Percentiles rank a stretch among this genome's conserved stretches.
These are phyloP conservation scores for Penicillium sclerotigenum DNA, from an alignment of 2,329 filamentous ascomycete genomes.

Conservation along the genomic window DNA sequence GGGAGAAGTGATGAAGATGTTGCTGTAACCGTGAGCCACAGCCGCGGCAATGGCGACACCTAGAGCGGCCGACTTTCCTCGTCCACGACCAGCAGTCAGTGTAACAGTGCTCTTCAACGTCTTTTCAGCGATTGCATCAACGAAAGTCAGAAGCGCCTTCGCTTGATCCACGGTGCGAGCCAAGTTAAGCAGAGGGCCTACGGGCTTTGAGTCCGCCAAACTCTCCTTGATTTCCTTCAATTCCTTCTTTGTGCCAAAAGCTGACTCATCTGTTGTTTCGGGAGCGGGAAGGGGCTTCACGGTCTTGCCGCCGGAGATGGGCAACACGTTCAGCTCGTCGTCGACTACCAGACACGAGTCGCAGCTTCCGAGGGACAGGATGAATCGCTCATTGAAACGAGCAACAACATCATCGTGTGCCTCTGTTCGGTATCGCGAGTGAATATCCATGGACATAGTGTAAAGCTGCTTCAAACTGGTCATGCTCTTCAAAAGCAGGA, in stretches of 20 bases:
- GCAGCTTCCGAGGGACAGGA: slow-evolving; percentile 91
- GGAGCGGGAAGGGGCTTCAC: slow-evolving; percentile 78
- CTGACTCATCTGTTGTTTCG: slow-evolving; percentile 70
- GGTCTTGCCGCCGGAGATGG: slow-evolving; percentile 91
- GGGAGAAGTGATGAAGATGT: slow-evolving; percentile 98
- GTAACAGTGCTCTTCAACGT: slow-evolving; percentile 90
- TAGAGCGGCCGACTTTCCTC: slow-evolving; percentile 94
- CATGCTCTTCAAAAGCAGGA: slow-evolving; percentile 93
- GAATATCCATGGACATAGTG: slow-evolving; percentile 95
- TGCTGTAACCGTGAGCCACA: slow-evolving; percentile 94
- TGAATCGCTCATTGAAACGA: slow-evolving; percentile 95
- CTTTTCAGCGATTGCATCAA: slow-evolving; percentile 95
- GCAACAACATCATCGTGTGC: slow-evolving; percentile 93
- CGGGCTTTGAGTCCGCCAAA: slow-evolving; percentile 77
- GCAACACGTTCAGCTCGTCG: slow-evolving; percentile 94
- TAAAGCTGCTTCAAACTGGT: slow-evolving; percentile 95
- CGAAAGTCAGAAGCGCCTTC: slow-evolving; percentile 93
- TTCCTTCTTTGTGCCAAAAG: slow-evolving; percentile 67
- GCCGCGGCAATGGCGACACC: slow-evolving; percentile 93
- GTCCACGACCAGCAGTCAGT: slow-evolving; percentile 86
- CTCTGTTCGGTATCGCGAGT: slow-evolving; percentile 93
- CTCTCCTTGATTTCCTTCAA: slow-evolving; percentile 84
- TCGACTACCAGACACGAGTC: slow-evolving; percentile 93
- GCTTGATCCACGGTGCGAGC: slow-evolving; percentile 93
- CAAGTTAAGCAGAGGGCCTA: slow-evolving; percentile 78